These are phyloP conservation scores for Globisporangium nodosum DNA, from an alignment of 352 stramenopile species.

Conservation along the genomic window DNA sequence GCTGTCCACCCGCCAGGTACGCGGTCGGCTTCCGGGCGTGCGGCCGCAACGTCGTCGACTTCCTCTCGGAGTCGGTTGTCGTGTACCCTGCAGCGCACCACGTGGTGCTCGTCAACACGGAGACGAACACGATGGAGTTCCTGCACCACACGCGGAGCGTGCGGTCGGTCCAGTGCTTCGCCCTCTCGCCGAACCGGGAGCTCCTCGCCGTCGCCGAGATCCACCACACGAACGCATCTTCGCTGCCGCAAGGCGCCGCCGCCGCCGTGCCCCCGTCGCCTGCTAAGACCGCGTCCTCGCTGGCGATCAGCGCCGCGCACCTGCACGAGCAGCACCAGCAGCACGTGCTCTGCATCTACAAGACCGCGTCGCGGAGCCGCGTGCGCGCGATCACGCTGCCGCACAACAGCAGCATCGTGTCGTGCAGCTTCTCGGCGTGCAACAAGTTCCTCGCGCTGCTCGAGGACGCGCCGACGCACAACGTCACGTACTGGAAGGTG, in stretches of 20 bases:
- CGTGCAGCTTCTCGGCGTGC: slow-evolving; percentile 60
- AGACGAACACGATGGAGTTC: slow-evolving; percentile 64
- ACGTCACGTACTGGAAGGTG: slow-evolving; percentile 79
- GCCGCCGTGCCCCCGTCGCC: background rate
- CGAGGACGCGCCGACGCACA: slow-evolving; percentile 63
- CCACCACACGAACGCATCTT: slow-evolving; percentile 22
- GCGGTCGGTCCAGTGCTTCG: slow-evolving; percentile 59
- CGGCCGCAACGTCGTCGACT: slow-evolving; percentile 42
- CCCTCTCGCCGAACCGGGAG: slow-evolving; percentile 62
- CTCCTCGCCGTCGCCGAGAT: slow-evolving; percentile 63
- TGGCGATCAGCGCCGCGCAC: slow-evolving; percentile 11
- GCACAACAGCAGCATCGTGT: slow-evolving; percentile 54
- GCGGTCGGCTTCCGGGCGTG: slow-evolving; percentile 37
- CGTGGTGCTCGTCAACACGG: slow-evolving; percentile 53
- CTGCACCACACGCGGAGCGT: slow-evolving; percentile 49
- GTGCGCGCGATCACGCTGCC: slow-evolving; percentile 41
- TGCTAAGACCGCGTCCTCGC: slow-evolving; percentile 5
- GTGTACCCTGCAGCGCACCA: slow-evolving; percentile 70
- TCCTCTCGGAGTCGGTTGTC: slow-evolving; percentile 44
- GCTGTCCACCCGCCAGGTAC: slow-evolving; percentile 22
- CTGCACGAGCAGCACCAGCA: slow-evolving; percentile 25
- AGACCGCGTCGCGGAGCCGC: slow-evolving; percentile 29
- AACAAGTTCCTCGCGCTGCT: slow-evolving; percentile 76
- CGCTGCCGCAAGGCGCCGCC: background rate
- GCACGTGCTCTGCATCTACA: slow-evolving; percentile 65